Evolutionary conservation across 345 rosid genomes (phyloP).

Genomic region (Eucalyptus leucophloia): DNA sequence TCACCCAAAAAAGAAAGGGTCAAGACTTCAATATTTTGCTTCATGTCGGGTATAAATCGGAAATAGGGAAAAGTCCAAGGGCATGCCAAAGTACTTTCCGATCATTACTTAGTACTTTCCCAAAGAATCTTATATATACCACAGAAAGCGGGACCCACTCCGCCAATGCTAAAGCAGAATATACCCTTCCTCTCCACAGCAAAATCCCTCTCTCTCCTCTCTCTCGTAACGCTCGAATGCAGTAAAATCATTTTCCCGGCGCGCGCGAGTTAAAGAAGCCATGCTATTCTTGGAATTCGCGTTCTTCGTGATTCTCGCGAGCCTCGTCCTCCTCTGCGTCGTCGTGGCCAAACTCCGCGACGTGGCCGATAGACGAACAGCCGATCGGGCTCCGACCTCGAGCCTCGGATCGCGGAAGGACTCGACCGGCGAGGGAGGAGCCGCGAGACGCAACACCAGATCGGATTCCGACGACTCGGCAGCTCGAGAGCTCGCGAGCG

Average conservation of each 20-base stretch:
- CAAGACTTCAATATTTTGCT: neutral
- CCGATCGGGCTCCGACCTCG: neutral
- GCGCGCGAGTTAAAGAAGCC: neutral
- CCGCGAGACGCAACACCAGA: neutral
- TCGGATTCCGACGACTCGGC: neutral
- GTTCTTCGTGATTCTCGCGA: neutral
- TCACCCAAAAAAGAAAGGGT: neutral
- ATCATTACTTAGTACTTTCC: neutral
- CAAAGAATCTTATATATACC: neutral
- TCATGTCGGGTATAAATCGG: neutral
- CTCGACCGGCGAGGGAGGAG: neutral
- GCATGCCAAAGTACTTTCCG: neutral
- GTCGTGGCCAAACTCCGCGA: neutral
- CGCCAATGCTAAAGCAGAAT: neutral
- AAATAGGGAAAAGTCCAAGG: neutral
- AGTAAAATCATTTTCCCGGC: neutral
- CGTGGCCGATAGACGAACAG: neutral
- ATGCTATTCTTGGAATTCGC: neutral
- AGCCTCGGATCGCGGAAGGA: neutral
- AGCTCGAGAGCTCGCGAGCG: neutral
- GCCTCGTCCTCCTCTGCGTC: neutral
- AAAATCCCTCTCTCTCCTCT: neutral
- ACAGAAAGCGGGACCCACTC: neutral
- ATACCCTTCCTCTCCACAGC: neutral
- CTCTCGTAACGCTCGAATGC: neutral